Percentiles rank a stretch among this genome's conserved stretches.
Evolutionary conservation across 768 basidiomycete species (phyloP).

Genomic region (Leccinum barrowsii): DNA sequence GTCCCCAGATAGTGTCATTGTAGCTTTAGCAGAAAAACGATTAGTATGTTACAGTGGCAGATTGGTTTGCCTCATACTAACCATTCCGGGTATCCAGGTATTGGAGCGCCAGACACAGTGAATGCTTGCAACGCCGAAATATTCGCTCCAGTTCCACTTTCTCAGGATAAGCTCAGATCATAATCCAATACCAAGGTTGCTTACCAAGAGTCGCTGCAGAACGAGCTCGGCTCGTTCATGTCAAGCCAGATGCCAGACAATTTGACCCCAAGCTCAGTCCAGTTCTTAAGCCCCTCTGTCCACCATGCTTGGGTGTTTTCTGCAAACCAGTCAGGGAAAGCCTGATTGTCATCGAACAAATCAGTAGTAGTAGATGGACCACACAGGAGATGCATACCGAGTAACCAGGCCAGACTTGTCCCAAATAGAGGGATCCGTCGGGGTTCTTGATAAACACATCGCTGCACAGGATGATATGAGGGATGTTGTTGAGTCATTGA

Average conservation of each 20-base stretch:
- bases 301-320: constrained; percentile 53
- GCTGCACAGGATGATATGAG: constrained; percentile 30
- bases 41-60: background rate
- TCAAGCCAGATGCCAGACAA: constrained; percentile 68
- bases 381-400: constrained; percentile 40
- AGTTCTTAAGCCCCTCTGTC: constrained; percentile 57
- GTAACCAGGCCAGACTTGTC: constrained; percentile 78
- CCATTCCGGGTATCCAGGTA: constrained; percentile 71
- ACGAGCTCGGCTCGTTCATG: constrained; percentile 67
- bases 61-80: constrained; percentile 16
- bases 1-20: constrained; percentile 56
- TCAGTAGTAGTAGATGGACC: background rate
- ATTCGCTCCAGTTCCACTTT: constrained; percentile 50
- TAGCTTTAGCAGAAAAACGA: constrained; percentile 41
- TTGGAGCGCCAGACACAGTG: constrained; percentile 45
- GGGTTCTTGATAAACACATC: constrained; percentile 73
- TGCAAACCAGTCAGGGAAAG: constrained; percentile 62
- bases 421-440: constrained; percentile 68
- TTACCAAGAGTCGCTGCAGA: constrained; percentile 60
- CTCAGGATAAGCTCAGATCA: background rate
- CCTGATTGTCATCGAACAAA: constrained; percentile 26
- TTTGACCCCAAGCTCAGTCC: constrained; percentile 47
- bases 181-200: background rate
- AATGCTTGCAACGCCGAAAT: constrained; percentile 58
- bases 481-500: background rate